Evolutionary conservation across 371 early-diverging fungal species (phyloP), one percentile per base, ranked within the genome.

Genomic region (Mucor piriformis): DNA sequence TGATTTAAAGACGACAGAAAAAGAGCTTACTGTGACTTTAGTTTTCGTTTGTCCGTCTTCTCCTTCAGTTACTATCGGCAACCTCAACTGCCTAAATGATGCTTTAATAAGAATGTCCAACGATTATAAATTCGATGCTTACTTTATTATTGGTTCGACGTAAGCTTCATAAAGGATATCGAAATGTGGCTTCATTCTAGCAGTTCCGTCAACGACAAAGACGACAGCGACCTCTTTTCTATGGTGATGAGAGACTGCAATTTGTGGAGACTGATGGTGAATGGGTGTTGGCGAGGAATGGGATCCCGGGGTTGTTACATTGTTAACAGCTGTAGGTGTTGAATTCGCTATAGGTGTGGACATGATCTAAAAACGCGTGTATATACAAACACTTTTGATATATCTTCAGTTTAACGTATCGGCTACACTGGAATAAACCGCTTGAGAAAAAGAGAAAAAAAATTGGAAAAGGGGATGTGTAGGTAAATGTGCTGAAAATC

Each of bases 261-360:
- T 61, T 40, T 76, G 80, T 93, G 99, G 62, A 92, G 90, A 25
- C 92, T 95, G 72, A 94, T 97, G 54, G 90, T 95, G 84, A 89
- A 89, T 63, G 92, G 71, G 63, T 73, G 76, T 61, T 10, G 79
- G 79, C 8, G 74, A 72, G 42, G 63, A 21, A 20, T 69, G 69
- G 3, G 77, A 71, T 11, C 67, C 74, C n/a, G 74, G 74, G 21
- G 74, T 77, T 4, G 70, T 63, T 20, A 74, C 71, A 12, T 51
- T 52, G 25, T 37, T 64, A 3, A 35, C 40, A 23, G 38, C 54
- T 46, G 55, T 27, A n/a, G 32, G 32, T 32, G 44, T 29, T 20
- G 46, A 34, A 24, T 23, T 53, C 18, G 50, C 42, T 34, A n/a
- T 54, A 25, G 64, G 59, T 46, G 64, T 64, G 18, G 64, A 58